phyloP scores from a whole-genome alignment of 2,329 filamentous ascomycete genomes.

The Pyricularia pennisetigena region DNA sequence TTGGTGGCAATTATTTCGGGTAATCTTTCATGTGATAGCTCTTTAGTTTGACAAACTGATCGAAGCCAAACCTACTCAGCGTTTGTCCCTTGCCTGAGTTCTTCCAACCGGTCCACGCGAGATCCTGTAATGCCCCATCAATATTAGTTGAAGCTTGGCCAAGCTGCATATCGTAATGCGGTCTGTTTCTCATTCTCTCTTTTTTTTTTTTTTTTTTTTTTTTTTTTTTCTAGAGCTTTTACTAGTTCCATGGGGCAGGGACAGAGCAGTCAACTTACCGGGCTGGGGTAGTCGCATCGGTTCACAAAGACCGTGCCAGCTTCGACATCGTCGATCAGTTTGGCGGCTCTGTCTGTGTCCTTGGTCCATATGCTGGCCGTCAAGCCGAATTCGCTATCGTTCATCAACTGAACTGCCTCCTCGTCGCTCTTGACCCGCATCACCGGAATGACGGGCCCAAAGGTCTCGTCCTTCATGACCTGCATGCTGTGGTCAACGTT shows the following conservation, averaged over 20 bases:
- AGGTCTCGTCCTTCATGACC: conserved; percentile 91
- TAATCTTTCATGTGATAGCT: conserved; percentile 88
- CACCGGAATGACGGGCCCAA: conserved; percentile 84
- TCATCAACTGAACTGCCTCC: conserved; percentile 81
- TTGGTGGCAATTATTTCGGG: conserved; percentile 36
- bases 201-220: too few relatives aligned
- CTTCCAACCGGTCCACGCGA: conserved; percentile 98
- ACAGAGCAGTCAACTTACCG: conserved; percentile 47
- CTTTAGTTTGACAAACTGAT: conserved; percentile 94
- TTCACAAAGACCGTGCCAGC: conserved; percentile 96
- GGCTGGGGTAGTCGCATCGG: conserved; percentile 82
- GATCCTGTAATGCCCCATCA: conserved; percentile 45
- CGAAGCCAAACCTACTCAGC: conserved; percentile 81
- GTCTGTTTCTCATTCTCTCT: too few relatives aligned
- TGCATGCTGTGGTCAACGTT: conserved; percentile 73
- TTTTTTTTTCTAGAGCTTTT: neutral
- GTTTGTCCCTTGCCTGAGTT: conserved; percentile 90
- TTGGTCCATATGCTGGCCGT: conserved; percentile 98
- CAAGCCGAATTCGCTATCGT: conserved; percentile 86
- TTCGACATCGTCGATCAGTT: conserved; percentile 72
- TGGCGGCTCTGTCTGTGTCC: conserved; percentile 64
- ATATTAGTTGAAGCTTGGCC: neutral
- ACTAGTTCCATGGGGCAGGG: neutral
- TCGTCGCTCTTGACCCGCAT: conserved; percentile 75
- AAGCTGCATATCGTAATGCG: neutral